These are phyloP conservation scores for Colletotrichum liriopes DNA, from an alignment of 2,329 filamentous ascomycete species.

Conservation along the genomic window DNA sequence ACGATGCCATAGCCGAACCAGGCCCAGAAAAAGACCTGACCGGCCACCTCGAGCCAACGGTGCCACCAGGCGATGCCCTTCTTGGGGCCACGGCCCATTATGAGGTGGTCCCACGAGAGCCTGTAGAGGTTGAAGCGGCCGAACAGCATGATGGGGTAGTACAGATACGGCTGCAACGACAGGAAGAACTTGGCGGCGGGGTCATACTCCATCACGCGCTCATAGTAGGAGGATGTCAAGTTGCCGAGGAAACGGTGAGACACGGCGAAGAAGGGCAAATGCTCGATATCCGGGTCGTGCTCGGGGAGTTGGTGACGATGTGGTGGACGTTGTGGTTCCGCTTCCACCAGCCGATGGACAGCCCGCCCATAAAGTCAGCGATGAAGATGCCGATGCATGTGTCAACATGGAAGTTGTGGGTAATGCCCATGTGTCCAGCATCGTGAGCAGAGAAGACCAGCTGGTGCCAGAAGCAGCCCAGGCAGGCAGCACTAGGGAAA, in stretches of 20 bases:
- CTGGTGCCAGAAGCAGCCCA: conserved; percentile 94
- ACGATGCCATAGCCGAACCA: conserved; percentile 90
- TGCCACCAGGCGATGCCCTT: conserved; percentile 89
- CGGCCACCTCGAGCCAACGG: conserved; percentile 82
- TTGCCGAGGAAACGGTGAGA: conserved; percentile 84
- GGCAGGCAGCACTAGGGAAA: conserved; percentile 77
- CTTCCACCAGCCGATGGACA: conserved; percentile 98
- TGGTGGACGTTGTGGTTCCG: conserved; percentile 96
- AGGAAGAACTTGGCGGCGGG: conserved; percentile 79
- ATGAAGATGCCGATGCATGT: conserved; percentile 90
- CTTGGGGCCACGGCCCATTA: conserved; percentile 78
- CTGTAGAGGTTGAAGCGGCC: conserved; percentile 91
- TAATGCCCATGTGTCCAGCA: conserved; percentile 97
- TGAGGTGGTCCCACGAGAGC: conserved; percentile 84
- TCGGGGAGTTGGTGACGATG: conserved; percentile 95
- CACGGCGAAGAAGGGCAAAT: conserved; percentile 90
- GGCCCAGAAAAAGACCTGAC: conserved; percentile 86
- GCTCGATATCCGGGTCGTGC: conserved; percentile 95
- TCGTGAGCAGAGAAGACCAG: conserved; percentile 95
- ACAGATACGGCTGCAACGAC: conserved; percentile 84
- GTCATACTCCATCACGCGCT: conserved; percentile 85
- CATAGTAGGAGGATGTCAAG: conserved; percentile 86
- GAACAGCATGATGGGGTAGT: conserved; percentile 85
- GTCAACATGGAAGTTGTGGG: conserved; percentile 88
- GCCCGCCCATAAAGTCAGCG: conserved; percentile 88